phyloP scores from a whole-genome alignment of 495 filamentous ascomycete species.

The Trichoderma virens region DNA sequence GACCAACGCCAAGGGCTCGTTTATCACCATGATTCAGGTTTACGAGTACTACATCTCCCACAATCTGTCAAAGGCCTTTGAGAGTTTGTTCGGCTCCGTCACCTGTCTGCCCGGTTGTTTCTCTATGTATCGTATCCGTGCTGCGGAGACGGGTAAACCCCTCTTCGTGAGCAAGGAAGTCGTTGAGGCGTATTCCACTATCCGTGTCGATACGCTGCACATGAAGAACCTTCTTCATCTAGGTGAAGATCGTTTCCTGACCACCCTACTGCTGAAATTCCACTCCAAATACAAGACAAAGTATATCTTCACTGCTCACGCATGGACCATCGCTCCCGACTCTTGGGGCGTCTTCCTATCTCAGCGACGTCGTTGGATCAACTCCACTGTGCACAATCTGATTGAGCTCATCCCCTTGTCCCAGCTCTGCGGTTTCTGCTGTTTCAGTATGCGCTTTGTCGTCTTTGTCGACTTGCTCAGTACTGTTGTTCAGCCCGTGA shows the following conservation, averaged over 20 bases:
- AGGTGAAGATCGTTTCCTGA: slow-evolving; percentile 92
- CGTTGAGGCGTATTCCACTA: slow-evolving; percentile 76
- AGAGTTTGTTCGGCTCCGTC: slow-evolving; percentile 92
- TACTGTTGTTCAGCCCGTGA: slow-evolving; percentile 87
- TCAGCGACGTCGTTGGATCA: slow-evolving; percentile 98
- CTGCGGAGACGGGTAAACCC: slow-evolving; percentile 87
- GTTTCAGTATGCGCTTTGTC: slow-evolving; percentile 98
- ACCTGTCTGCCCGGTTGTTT: slow-evolving; percentile 98
- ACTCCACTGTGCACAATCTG: slow-evolving; percentile 97
- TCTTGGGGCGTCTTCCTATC: slow-evolving; percentile 91
- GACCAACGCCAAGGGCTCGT: slow-evolving; percentile 85
- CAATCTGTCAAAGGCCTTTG: slow-evolving; percentile 97
- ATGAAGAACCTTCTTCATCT: slow-evolving; percentile 98
- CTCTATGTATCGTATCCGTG: slow-evolving; percentile 94
- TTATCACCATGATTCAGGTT: slow-evolving; percentile 97
- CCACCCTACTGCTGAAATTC: slow-evolving; percentile 86
- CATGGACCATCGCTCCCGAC: slow-evolving; percentile 94
- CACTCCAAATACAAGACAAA: slow-evolving; percentile 96
- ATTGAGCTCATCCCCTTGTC: slow-evolving; percentile 89
- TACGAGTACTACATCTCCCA: slow-evolving; percentile 99
- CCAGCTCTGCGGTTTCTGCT: slow-evolving; percentile 98
- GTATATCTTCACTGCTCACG: slow-evolving; percentile 85
- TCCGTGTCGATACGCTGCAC: slow-evolving; percentile 94
- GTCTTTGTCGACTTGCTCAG: slow-evolving; percentile 91
- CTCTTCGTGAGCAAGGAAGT: slow-evolving; percentile 91